Conservation (phyloP, 257 asterid species). For the Solanum chiquidenum region DNA sequence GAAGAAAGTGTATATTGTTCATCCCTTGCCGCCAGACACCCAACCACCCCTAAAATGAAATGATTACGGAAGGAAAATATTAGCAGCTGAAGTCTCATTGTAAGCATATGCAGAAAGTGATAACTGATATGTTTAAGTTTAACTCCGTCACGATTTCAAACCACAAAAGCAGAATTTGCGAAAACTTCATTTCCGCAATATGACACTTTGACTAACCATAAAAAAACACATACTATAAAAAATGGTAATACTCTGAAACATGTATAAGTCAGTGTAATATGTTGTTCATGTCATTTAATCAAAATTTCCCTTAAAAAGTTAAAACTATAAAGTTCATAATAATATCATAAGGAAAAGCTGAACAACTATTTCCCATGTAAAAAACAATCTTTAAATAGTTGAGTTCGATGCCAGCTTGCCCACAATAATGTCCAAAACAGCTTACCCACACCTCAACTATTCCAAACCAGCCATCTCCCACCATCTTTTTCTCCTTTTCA, state of each 20-base stretch:
- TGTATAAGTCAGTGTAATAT: background rate
- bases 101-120: background rate
- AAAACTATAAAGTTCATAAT: background rate
- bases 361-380: background rate
- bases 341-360: background rate
- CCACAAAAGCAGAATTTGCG: background rate
- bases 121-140: background rate
- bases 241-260: background rate
- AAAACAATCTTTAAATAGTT: background rate
- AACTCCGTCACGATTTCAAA: background rate
- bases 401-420: background rate
- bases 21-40: background rate
- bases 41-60: background rate
- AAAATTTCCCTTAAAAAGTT: background rate
- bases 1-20: background rate
- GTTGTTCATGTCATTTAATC: background rate
- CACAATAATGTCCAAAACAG: background rate
- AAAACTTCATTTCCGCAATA: background rate
- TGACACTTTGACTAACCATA: background rate
- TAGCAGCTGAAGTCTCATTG: background rate
- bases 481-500: background rate
- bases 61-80: background rate
- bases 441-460: background rate
- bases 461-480: background rate
- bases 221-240: background rate